Base-by-base conservation (phyloP, 2,329 filamentous ascomycete species). In the Botrytis aclada region DNA sequence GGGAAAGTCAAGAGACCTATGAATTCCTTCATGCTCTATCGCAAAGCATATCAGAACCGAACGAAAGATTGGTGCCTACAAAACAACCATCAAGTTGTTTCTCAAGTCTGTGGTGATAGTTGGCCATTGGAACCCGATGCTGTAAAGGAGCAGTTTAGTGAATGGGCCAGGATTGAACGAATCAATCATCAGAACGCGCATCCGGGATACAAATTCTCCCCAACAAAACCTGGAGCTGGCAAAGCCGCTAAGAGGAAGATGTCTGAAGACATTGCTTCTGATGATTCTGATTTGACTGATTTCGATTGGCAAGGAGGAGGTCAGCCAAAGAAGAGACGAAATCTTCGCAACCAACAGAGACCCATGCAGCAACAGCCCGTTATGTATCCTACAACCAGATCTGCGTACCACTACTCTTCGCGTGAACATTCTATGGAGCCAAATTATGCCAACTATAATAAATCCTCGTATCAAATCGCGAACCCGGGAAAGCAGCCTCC, bases 1-100 rank as follows among this genome's bases (percentile, higher is more conserved):
- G 93, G 93, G 39, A 94, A 95, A 81, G 88, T 98, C 77, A 94
- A 95, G 79, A 88, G 96, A 43, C 95, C 96, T 4, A 97, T 98
- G 92, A 99, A 99, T 82, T 95, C 93, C 0, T 99, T 98, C 84
- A 97, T 99, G 92, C 86, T 99, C 69, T 99, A 99, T 82, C 92
- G 96, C 60, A 97, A 96, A 77, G 93, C 94, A 10, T 98, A 93
- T 80, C 93, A 97, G 74, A 93, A 96, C 75, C 87, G 94, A 45
- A 93, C 93, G 74, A 97, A 97, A 82, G 86, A 88, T 69, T 93
- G 90, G 86, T 93, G 92, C 78, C 85, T 89, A 22, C 90, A 96
- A 78, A 95, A 96, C 82, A 98, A 98, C 83, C 95, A 99, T 81
- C 95, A 99, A 81, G 85, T 96, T 51, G 92, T 98, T 39, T 98